Base-by-base conservation (phyloP, 2,329 filamentous ascomycete species). In the Scopulariopsis brevicaulis region DNA sequence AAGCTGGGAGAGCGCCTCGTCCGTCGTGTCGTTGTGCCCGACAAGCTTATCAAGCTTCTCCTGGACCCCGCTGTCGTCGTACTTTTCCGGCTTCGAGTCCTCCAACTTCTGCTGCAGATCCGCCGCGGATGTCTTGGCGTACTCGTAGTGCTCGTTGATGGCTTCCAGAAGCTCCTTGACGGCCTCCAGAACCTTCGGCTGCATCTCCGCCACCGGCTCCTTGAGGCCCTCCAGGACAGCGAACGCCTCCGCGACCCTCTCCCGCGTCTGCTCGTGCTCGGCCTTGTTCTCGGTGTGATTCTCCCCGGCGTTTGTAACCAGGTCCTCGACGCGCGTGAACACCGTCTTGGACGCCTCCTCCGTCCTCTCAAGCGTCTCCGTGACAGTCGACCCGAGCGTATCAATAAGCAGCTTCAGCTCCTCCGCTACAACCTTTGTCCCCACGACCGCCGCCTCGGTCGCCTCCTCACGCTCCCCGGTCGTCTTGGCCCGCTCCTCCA, bases 351-450 rank as follows among this genome's bases (percentile, higher is more conserved):
- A 93, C 52, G 94, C 90, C 66, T 90, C 86, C 58, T 90, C 85
- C 80, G 93, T 87, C 71, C 91, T 93, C 66, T 96, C 89, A 59
- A 92, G 82, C 1, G 89, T 87, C 57, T 95, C 90, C 0, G 86
- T 89, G 57, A 96, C 84, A 7, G 85, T 86, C 40, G 84, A 83
- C 8, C 90, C 89, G 53, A 96, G 85, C 0, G 89, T 91, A 64
- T 96, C 91, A 59, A 96, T 86, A 1, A 95, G 83, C 10, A 89
- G 75, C 70, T 90, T 93, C 59, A 97, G 82, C 64, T 97, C 94
- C 61, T 96, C 92, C 0, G 90, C 85, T 57, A 95, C 82, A 4
- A 82, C 79, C 71, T 91, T 96, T 28, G 88, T 93, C 60, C 79
- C 82, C 18, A 84, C 77, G 8, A 95, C 76, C 4, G 90, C 83